Base-by-base conservation (phyloP, 257 asterid genomes). In the Echium plantagineum region DNA sequence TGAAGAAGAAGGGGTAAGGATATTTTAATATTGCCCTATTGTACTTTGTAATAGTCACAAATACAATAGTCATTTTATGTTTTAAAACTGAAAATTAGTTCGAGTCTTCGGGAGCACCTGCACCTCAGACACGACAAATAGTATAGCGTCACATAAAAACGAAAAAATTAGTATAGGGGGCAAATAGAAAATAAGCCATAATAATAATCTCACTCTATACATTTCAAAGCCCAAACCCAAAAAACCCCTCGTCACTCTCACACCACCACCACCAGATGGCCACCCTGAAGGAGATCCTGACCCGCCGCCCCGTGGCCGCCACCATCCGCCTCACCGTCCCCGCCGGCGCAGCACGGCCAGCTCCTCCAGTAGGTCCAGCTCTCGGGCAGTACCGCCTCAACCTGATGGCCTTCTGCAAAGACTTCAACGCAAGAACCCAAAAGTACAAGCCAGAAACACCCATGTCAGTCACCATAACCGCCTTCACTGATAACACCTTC, bases 341-440 rank as follows among this genome's bases (percentile, higher is more conserved):
- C 21, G 97, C 93, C 2, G 97, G 89, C 26, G 93, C 70, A n/a
- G 95, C 97, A 7, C 80, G 83, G 54, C 95, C 94, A 0, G 97
- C 90, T 0, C 96, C 96, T 4, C 96, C 94, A 2, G 94, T 90
- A 0, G 97, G 97, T 0, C 96, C 96, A 3, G 94, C 94, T 2
- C 62, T 84, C 24, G 96, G 94, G 69, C 95, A 86, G 65, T 89
- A 86, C 86, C 69, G 94, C 55, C 67, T 89, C 55, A 89, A 89
- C 71, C 85, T 83, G 19, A 86, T 89, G 97, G 93, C 95, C 32
- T 89, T 89, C 77, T 89, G 95, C 80, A 86, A 89, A 74, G 95
- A 89, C 59, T 88, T 85, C 78, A 88, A 88, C 47, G 94, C 88
- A 30, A 70, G 94, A 47, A 89, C 97, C 58, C 94, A 89, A 66